phyloP scores from a whole-genome alignment of 495 filamentous ascomycete species.

The Platismatia glauca region DNA sequence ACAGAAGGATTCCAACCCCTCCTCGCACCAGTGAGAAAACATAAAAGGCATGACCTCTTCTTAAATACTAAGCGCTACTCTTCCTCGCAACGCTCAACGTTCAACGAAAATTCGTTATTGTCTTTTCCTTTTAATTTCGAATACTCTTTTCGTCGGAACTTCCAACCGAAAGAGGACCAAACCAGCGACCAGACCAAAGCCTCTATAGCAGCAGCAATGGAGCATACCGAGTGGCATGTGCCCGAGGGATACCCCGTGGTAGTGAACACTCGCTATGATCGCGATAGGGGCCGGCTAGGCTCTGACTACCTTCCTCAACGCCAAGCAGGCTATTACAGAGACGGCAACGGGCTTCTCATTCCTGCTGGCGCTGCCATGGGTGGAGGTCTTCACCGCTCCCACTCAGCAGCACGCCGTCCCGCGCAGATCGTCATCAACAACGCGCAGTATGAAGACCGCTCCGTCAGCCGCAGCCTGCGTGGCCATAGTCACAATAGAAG shows the following conservation, averaged over 20 bases:
- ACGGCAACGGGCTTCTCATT: constrained; percentile 21
- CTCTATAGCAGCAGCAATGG: background rate
- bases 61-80: background rate
- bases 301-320: constrained; percentile 16
- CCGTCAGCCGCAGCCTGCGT: constrained; percentile 15
- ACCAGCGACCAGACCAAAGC: background rate
- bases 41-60: constrained; percentile 3
- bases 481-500: constrained; percentile 3
- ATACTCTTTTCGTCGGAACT: background rate
- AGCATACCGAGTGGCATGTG: constrained; percentile 8
- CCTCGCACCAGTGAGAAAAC: background rate
- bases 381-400: constrained; percentile 18
- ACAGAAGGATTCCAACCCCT: background rate
- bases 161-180: background rate
- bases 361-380: constrained; percentile 15
- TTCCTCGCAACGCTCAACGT: background rate
- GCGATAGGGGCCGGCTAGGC: constrained; percentile 10
- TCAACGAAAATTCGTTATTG: background rate
- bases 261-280: constrained; percentile 9
- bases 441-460: constrained; percentile 16
- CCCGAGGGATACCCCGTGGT: constrained; percentile 8
- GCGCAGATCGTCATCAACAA: constrained; percentile 24
- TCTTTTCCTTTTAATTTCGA: background rate
- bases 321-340: constrained; percentile 17
- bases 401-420: constrained; percentile 14